Base-by-base conservation (phyloP, 1,284 basidiomycete genomes). In the Meira nashicola region DNA sequence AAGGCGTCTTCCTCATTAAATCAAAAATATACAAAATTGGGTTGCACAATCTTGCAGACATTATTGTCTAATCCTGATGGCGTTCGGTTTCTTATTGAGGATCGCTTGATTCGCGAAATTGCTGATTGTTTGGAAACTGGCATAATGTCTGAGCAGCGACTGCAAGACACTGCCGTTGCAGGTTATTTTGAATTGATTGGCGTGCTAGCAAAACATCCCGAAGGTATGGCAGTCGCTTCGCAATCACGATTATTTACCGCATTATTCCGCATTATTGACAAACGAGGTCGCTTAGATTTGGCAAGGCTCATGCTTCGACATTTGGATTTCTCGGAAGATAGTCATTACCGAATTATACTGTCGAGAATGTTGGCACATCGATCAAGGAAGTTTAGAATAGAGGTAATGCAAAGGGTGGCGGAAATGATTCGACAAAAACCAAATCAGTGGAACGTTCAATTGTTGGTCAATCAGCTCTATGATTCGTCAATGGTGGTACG, bases 111-210 rank as follows among this genome's bases (percentile, higher is more conserved):
- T 59, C 81, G 83, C 39, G 91, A 98, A 75, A 85, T 98, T 41
- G 86, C 87, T 17, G 89, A 89, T 66, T 87, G 89, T 60, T 89
- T 99, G 73, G 87, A 87, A 0, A 92, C 97, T 77, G 66, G 59
- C 55, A 90, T 98, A 70, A 37, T 60, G n/a, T 92, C 92, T 2
- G 88, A 88, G 73, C 84, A 86, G 66, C 84, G 90, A 11, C 84
- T 97, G 59, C 83, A 88, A 50, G 86, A 88, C 39, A 94, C 92
- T 0, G 80, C 98, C 62, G 89, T 90, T 0, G 88, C 85, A 68
- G 94, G 93, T 0, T 98, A 98, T 78, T 87, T 99, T 65, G 92
- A 96, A 74, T 92, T 99, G 87, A 83, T 99, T 1, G 93, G 93
- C 2, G 87, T 86, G 0, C 81, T 98, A 44, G 94, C 90, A 79